phyloP scores from a whole-genome alignment of 2,329 filamentous ascomycete genomes.

The Hymenoscyphus infarciens region DNA sequence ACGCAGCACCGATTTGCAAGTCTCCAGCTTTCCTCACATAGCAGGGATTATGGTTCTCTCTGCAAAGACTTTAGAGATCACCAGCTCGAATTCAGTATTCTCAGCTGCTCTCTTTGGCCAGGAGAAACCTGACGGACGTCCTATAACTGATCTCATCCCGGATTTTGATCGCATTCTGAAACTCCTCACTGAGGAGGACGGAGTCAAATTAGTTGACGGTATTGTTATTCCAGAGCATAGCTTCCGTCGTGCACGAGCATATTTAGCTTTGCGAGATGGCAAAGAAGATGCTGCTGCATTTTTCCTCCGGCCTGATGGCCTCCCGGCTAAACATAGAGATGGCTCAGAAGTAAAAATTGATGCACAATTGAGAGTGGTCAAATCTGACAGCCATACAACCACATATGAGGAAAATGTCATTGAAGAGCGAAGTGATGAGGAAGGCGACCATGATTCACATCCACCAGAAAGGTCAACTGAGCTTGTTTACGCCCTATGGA shows the following conservation, averaged over 20 bases:
- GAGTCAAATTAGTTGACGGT: constrained; percentile 80
- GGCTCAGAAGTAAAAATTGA: constrained; percentile 91
- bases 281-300: constrained; percentile 72
- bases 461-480: constrained; percentile 60
- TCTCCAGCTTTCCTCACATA: constrained; percentile 96
- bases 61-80: constrained; percentile 72
- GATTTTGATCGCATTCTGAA: constrained; percentile 80
- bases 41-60: constrained; percentile 92
- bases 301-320: constrained; percentile 79
- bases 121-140: constrained; percentile 74
- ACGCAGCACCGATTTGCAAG: constrained; percentile 67
- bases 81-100: constrained; percentile 93
- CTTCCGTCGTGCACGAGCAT: constrained; percentile 82
- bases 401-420: constrained; percentile 60
- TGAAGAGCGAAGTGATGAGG: constrained; percentile 57
- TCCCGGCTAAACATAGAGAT: constrained; percentile 84
- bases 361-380: constrained; percentile 93
- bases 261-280: constrained; percentile 79
- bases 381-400: constrained; percentile 68
- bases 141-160: constrained; percentile 77
- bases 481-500: constrained; percentile 91
- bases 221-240: constrained; percentile 96
- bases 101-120: constrained; percentile 89
- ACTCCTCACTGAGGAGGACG: constrained; percentile 82
- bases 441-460: constrained; percentile 36